Evolutionary conservation across 345 rosid species (phyloP).

Genomic region (Hibiscus syriacus): DNA sequence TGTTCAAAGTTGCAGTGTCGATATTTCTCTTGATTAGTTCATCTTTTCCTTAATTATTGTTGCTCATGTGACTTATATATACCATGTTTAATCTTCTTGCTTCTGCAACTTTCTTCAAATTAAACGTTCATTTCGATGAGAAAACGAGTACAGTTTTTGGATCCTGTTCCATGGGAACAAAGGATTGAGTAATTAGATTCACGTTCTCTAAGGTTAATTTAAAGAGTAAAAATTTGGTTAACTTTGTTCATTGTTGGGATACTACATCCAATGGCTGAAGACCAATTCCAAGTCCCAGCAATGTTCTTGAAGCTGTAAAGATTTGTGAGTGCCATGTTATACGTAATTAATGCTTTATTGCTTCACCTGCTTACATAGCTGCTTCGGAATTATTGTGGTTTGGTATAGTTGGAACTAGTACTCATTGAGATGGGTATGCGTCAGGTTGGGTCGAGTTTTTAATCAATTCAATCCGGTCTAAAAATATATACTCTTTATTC

Average conservation of each 20-base stretch:
- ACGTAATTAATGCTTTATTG: not conserved
- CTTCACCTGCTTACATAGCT: not conserved
- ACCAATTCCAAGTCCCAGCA: not conserved
- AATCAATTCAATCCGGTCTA: too few relatives aligned
- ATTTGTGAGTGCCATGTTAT: not conserved
- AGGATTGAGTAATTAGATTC: not conserved
- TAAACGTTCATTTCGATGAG: not conserved
- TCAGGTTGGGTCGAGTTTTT: too few relatives aligned
- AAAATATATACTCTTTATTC: too few relatives aligned
- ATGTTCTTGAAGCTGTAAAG: not conserved
- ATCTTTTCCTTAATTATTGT: not conserved
- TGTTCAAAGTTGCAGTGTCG: conserved; percentile 48
- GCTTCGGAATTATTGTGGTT: not conserved
- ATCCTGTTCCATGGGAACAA: conserved; percentile 24
- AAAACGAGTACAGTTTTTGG: conserved; percentile 20
- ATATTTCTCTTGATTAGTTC: conserved; percentile 20
- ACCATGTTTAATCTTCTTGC: not conserved
- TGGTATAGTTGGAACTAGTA: conserved; percentile 1
- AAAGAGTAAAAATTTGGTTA: not conserved
- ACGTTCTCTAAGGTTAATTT: conserved; percentile 3
- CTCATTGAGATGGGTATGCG: too few relatives aligned
- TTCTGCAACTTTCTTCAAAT: not conserved
- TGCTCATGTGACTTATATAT: not conserved
- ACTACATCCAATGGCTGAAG: not conserved
- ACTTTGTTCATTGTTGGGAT: not conserved